Evolutionary conservation across 1,139 yeast genomes (phyloP), one percentile per base, ranked within the genome.

Genomic region (Casaregolazyma lundiana): DNA sequence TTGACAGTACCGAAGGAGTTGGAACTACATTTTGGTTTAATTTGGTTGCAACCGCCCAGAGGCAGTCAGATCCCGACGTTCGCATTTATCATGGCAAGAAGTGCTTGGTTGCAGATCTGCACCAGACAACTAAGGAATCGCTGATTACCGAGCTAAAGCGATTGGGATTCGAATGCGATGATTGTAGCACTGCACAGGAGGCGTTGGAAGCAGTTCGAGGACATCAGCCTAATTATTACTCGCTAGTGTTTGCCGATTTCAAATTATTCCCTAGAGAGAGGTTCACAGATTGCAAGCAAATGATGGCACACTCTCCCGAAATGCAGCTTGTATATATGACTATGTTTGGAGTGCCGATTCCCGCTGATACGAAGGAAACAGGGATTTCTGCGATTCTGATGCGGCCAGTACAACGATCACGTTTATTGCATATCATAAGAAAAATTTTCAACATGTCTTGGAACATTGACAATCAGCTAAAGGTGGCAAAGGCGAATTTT

Each of bases 1-100:
- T 90, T 48, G 75, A 81, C 47, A 84, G 95, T 1, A 72, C 75
- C 18, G 73, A 84, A 43, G 95, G 92, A 2, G 75, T 77, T 41
- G 97, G 97, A 0, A 84, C 95, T 6, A 84, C 82, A 6, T 89
- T 89, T 60, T 55, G 50, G 34, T 63, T 65, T 45, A 60, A 63
- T 2, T 61, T 57, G 41, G 45, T 51, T 30, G 48, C 47, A 38
- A 57, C 56, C 38, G 50, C 43, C 26, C 43, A 40, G 41, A 30
- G 45, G 49, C 40, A 22, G 5, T 15, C 44, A 6, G 30, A 61
- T 32, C 53, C 54, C 20, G 45, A 52, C 15, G 48, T 50, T 16
- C 63, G 60, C 13, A 57, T 59, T 41, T 59, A 60, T 44, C 41
- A 51, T 40, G 57, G 59, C 54, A 55, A 64, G 43, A 57, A 62